These are phyloP conservation scores for Piper betle DNA, from an alignment of 164 flowering plant species.

Conservation along the genomic window DNA sequence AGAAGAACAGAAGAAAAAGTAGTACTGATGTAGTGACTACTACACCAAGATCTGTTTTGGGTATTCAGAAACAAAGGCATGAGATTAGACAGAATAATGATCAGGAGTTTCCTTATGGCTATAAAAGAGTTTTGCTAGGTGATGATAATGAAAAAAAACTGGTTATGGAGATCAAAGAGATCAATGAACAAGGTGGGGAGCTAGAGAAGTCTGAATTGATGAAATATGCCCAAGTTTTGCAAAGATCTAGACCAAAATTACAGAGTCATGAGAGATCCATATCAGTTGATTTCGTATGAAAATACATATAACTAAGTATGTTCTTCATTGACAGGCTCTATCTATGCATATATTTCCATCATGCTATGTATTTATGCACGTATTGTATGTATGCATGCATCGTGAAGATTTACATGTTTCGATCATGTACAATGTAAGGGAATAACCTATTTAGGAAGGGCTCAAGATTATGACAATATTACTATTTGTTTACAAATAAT, in stretches of 20 bases:
- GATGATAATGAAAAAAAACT: constrained; percentile 12
- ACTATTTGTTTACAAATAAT: no score
- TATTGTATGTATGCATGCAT: background rate
- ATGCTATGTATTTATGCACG: background rate
- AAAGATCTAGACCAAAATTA: constrained; percentile 13
- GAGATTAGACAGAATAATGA: constrained; percentile 19
- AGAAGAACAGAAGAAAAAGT: constrained; percentile 4
- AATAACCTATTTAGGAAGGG: background rate
- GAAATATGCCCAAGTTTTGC: constrained; percentile 58
- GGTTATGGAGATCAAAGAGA: constrained; percentile 4
- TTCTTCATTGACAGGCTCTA: background rate
- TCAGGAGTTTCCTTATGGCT: constrained; percentile 8
- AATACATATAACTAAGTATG: background rate
- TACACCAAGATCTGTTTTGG: constrained; percentile 24
- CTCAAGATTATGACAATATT: background rate
- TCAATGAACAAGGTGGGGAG: constrained; percentile 12
- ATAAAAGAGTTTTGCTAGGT: constrained; percentile 12
- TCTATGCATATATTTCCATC: background rate
- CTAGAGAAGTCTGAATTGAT: constrained; percentile 31
- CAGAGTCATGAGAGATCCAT: constrained; percentile 21
- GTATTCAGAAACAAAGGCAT: constrained; percentile 21
- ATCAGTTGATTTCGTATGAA: constrained; percentile 8
- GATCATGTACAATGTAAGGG: background rate
- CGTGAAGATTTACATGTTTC: background rate
- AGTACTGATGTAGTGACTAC: constrained; percentile 4